Base-by-base conservation (phyloP, 495 filamentous ascomycete genomes). In the Platismatia glauca region DNA sequence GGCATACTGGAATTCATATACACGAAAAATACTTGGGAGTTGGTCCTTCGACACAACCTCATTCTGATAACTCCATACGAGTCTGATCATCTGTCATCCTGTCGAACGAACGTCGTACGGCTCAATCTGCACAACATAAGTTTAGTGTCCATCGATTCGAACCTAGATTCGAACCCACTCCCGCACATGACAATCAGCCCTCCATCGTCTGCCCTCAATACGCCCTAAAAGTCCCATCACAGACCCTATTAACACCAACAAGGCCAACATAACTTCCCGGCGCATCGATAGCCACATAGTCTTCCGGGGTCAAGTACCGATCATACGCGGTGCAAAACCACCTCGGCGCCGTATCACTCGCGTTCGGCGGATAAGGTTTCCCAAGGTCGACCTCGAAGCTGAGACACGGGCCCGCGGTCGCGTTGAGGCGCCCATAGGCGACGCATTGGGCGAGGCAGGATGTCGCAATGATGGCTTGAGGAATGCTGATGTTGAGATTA, bases 301-400 rank as follows among this genome's bases (percentile, higher is more conserved):
- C 50, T 0, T 31, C 55, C 20, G 34, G 53, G 16, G 29, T 48
- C 58, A 66, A n/a, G 16, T 13, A 27, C 43, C 35, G 37, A 38
- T 66, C 64, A 24, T 59, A 64, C 3, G 38, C 62, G 1, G 55
- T 57, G 33, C 61, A 64, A 33, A n/a, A 66, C 64, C 64, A 66
- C 43, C 64, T 63, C 8, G 31, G 9, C 33, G 43, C 61, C 18
- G 56, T 57, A 38, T 64, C 64, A 18, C 46, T 58, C 16, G 64
- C 53, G n/a, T 55, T 55, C 9, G 61, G 55, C 34, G 56, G 44
- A 20, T 34, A 59, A 4, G 64, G 64, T 31, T 44, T 16, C 7
- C 64, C 64, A 20, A 66, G 48, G 34, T 66, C 57, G 41, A 60
- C 64, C 39, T 43, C 64, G 44, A 66, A 66, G 55, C 64, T 64